Conservation (phyloP, 2,329 filamentous ascomycete species). For the Ascocoryne sarcoides region DNA sequence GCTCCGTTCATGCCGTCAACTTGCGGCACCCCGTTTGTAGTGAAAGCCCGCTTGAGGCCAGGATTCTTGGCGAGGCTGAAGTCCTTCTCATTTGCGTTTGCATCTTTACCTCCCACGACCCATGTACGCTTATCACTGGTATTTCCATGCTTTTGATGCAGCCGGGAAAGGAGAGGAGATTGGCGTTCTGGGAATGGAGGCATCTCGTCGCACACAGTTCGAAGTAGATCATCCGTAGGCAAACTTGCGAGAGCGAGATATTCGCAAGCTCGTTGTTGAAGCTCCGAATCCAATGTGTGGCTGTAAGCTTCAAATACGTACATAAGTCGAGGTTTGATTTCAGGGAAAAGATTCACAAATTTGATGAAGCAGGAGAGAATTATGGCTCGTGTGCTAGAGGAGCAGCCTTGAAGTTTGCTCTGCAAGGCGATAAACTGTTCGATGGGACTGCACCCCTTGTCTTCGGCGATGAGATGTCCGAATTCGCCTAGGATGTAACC, state of each 20-base stretch:
- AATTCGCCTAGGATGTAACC: conserved; percentile 95
- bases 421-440: conserved; percentile 94
- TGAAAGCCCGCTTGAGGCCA: conserved; percentile 81
- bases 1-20: conserved; percentile 38
- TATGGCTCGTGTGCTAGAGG: conserved; percentile 84
- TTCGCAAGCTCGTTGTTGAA: conserved; percentile 94
- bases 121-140: conserved; percentile 94
- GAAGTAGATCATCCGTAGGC: conserved; percentile 80
- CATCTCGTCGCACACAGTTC: conserved; percentile 97
- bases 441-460: conserved; percentile 84
- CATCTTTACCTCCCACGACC: conserved; percentile 95
- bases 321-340: conserved; percentile 92
- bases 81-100: conserved; percentile 73
- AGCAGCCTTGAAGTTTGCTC: conserved; percentile 79
- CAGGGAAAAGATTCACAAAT: conserved; percentile 95
- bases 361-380: conserved; percentile 94
- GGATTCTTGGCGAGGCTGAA: conserved; percentile 72
- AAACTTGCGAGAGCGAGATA: conserved; percentile 80
- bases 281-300: conserved; percentile 86
- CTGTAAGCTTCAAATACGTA: conserved; percentile 88
- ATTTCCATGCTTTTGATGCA: conserved; percentile 89
- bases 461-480: conserved; percentile 91
- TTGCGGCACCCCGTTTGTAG: conserved; percentile 36
- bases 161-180: conserved; percentile 79
- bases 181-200: conserved; percentile 93